These are phyloP conservation scores for Athelia sp. DNA, from an alignment of 1,284 basidiomycete species.

Conservation along the genomic window DNA sequence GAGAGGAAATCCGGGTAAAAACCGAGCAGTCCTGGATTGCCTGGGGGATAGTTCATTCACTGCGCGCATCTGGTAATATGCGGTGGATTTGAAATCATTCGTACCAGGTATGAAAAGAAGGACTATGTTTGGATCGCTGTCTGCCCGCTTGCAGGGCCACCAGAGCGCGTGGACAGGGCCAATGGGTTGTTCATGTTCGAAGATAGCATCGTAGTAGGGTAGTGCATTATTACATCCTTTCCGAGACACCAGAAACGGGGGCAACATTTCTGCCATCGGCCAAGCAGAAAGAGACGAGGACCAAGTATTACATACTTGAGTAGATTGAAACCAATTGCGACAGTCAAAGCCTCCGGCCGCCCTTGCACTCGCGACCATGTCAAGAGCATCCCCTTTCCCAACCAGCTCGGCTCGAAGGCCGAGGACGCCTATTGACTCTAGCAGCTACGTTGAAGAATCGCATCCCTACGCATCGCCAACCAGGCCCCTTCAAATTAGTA, in stretches of 20 bases:
- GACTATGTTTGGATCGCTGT: conserved; percentile 25
- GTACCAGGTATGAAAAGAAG: conserved; percentile 56
- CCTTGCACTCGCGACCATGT: conserved; percentile 46
- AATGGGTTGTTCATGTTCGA: conserved; percentile 30
- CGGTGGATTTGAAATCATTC: conserved; percentile 1
- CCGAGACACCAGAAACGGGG: conserved; percentile 28
- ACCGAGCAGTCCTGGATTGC: conserved; percentile 56
- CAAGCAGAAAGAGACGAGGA: no score
- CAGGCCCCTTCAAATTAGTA: conserved; percentile 49
- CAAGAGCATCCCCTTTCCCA: conserved; percentile 49
- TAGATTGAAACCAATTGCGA: no score
- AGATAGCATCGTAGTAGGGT: conserved; percentile 28
- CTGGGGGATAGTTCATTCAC: conserved; percentile 25
- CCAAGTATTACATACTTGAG: no score
- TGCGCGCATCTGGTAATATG: background rate
- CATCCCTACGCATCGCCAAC: conserved; percentile 28
- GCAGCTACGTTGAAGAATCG: conserved; percentile 26
- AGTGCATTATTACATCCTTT: conserved; percentile 1
- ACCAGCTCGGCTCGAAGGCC: conserved; percentile 25
- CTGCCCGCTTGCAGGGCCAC: conserved; percentile 37
- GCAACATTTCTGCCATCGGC: conserved; percentile 17
- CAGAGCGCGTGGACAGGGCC: conserved; percentile 44
- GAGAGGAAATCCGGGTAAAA: conserved; percentile 57
- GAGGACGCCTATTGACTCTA: conserved; percentile 32
- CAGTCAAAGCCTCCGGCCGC: no score